phyloP scores from a whole-genome alignment of 1,284 basidiomycete genomes.

The Bothia castanella region DNA sequence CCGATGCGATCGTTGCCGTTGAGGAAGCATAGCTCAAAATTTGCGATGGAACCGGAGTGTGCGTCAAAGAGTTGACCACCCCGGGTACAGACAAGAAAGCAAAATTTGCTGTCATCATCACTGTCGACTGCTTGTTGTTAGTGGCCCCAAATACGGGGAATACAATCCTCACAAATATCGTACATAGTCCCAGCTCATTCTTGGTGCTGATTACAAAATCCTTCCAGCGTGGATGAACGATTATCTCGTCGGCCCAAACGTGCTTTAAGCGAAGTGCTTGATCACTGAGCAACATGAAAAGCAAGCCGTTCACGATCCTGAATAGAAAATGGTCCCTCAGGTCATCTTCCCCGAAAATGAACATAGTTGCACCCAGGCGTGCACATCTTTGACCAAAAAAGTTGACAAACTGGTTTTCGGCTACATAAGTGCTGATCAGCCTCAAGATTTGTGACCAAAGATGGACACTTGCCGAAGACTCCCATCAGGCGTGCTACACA shows the following conservation, averaged over 20 bases:
- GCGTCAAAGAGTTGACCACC: background rate
- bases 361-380: conserved; percentile 14
- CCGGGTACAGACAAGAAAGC: conserved; percentile 19
- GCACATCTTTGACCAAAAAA: conserved; percentile 2
- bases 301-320: conserved; percentile 5
- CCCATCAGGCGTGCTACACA: conserved; percentile 16
- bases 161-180: conserved; percentile 39
- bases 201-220: conserved; percentile 25
- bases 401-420: conserved; percentile 15
- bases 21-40: conserved; percentile 15
- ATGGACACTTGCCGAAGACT: background rate
- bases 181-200: conserved; percentile 48
- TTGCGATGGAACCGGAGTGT: background rate
- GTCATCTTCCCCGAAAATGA: background rate
- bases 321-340: background rate
- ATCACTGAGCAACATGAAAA: conserved; percentile 16
- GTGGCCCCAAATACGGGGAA: background rate
- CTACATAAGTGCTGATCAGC: conserved; percentile 3
- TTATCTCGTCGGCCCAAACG: conserved; percentile 23
- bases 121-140: conserved; percentile 17
- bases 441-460: background rate
- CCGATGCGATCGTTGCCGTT: conserved; percentile 11
- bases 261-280: conserved; percentile 16
- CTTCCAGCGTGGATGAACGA: conserved; percentile 25
- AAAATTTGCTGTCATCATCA: conserved; percentile 20